Conservation (phyloP, 176 grass and related monocot genomes). For the Oryza glumipatula region DNA sequence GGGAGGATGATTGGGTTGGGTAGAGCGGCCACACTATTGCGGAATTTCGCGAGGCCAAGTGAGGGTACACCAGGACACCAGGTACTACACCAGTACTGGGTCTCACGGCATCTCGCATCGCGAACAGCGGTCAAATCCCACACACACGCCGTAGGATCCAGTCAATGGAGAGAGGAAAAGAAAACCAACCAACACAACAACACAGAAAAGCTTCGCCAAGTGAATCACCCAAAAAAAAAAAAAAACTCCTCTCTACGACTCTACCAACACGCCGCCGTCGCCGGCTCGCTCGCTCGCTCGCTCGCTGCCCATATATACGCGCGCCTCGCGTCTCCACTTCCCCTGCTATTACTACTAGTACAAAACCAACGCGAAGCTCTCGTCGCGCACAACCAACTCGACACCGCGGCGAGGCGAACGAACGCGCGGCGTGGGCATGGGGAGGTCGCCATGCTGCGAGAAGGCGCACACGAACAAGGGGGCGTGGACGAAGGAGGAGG, state of each 20-base stretch:
- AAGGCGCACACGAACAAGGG: constrained; percentile 96
- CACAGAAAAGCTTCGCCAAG: not conserved
- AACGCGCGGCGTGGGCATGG: constrained; percentile 33
- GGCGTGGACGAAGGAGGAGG: constrained; percentile 85
- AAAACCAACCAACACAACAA: not conserved
- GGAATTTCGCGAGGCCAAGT: not conserved
- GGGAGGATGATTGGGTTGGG: not conserved
- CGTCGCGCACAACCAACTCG: not conserved
- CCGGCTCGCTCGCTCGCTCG: too few species aligned
- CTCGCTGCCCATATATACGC: constrained; percentile 47
- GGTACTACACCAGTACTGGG: too few species aligned
- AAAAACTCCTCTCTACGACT: not conserved
- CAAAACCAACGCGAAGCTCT: not conserved
- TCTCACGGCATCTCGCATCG: not conserved
- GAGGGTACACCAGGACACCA: too few species aligned
- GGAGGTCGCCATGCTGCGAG: constrained; percentile 87
- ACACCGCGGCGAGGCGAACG: not conserved
- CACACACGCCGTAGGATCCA: not conserved
- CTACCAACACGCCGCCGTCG: not conserved
- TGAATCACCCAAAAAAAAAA: not conserved
- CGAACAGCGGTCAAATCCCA: constrained; percentile 37
- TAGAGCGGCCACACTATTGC: not conserved
- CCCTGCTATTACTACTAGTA: not conserved
- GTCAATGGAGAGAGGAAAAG: constrained; percentile 42
- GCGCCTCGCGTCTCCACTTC: not conserved